These are phyloP conservation scores for Recurvomyces mirabilis DNA, from an alignment of 495 filamentous ascomycete species.

Conservation along the genomic window DNA sequence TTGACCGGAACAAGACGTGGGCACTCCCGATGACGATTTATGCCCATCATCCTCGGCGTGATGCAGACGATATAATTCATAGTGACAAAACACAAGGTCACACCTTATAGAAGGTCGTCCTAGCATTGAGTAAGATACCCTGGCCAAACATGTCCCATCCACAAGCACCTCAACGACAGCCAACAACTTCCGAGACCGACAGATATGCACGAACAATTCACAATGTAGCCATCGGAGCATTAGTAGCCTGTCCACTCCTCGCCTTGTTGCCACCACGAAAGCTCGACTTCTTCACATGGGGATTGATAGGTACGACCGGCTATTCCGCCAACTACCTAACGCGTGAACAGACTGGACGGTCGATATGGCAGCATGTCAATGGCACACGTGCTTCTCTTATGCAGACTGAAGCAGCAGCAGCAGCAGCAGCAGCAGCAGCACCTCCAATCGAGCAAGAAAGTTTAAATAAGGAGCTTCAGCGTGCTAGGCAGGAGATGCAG, in stretches of 20 bases:
- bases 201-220: constrained; percentile 43
- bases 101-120: too few relatives aligned
- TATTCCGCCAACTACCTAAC: constrained; percentile 46
- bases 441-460: constrained; percentile 5
- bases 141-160: constrained; percentile 20
- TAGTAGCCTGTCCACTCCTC: constrained; percentile 59
- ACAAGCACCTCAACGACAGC: constrained; percentile 16
- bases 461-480: constrained; percentile 2
- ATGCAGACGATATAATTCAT: too few relatives aligned
- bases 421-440: constrained; percentile 6
- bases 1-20: too few relatives aligned
- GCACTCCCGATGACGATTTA: too few relatives aligned
- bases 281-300: constrained; percentile 56
- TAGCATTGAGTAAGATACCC: too few relatives aligned
- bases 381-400: too few relatives aligned
- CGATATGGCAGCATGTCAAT: constrained; percentile 29
- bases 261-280: constrained; percentile 70
- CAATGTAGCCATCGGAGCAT: constrained; percentile 48
- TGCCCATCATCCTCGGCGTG: too few relatives aligned
- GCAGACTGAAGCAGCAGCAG: constrained; percentile 22
- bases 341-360: constrained; percentile 47
- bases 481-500: constrained; percentile 6
- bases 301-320: constrained; percentile 38
- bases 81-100: too few relatives aligned
- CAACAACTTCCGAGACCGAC: constrained; percentile 17